Conservation (phyloP, 2,329 filamentous ascomycete genomes). For the Dothideomycetes sp. region DNA sequence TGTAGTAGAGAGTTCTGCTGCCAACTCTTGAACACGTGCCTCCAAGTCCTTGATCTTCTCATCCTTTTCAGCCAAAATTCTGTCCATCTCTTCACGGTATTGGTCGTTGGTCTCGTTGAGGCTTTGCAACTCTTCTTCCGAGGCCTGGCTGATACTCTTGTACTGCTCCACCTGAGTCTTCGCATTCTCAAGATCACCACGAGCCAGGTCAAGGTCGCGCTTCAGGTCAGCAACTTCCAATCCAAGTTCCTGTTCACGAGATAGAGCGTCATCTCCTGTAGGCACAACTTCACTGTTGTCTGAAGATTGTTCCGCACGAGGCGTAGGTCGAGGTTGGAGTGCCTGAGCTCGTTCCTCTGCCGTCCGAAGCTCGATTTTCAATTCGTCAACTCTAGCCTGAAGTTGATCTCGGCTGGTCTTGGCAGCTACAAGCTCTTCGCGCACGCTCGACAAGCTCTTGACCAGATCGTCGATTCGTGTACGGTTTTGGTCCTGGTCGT, state of each 20-base stretch:
- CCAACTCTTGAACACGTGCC: conserved; percentile 74
- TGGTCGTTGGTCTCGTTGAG: conserved; percentile 74
- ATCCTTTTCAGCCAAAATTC: conserved; percentile 66
- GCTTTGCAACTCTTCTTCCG: conserved; percentile 78
- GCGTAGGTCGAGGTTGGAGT: conserved; percentile 68
- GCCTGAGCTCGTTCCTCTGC: conserved; percentile 80
- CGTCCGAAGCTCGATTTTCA: conserved; percentile 77
- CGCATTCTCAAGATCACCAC: conserved; percentile 69
- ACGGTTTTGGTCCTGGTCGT: conserved; percentile 77
- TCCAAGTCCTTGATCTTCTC: conserved; percentile 70
- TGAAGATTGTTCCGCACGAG: conserved; percentile 40
- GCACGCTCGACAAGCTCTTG: conserved; percentile 64
- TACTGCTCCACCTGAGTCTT: conserved; percentile 79
- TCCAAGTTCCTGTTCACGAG: conserved; percentile 67
- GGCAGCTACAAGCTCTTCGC: conserved; percentile 75
- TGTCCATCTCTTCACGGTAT: conserved; percentile 79
- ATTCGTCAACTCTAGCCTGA: conserved; percentile 77
- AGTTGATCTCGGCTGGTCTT: conserved; percentile 87
- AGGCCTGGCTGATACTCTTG: conserved; percentile 74
- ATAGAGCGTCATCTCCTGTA: conserved; percentile 44
- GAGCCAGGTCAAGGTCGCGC: conserved; percentile 73
- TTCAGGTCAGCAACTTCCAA: conserved; percentile 79
- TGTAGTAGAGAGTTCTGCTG: conserved; percentile 67
- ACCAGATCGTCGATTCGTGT: conserved; percentile 90
- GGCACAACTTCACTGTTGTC: conserved; percentile 24